Percentiles rank a stretch among this genome's conserved stretches.
Evolutionary conservation across 2,329 filamentous ascomycete genomes (phyloP).

Genomic region (Volutella citrinella): DNA sequence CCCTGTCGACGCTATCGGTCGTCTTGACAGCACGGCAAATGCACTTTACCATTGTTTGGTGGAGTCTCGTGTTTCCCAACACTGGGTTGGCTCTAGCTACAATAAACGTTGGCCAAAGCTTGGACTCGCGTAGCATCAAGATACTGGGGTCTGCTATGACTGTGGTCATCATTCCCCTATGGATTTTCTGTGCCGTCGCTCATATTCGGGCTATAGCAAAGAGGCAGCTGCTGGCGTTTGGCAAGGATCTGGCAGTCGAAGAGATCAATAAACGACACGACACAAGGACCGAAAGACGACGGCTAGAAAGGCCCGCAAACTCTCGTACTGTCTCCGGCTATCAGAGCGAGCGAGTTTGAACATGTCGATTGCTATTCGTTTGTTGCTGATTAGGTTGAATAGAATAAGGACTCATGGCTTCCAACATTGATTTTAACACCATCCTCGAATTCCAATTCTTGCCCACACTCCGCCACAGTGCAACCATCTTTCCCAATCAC

Average conservation of each 20-base stretch:
- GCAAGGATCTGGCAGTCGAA: conserved; percentile 51
- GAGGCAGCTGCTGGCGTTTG: conserved; percentile 48
- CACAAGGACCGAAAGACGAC: too few relatives aligned
- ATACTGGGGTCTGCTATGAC: conserved; percentile 50
- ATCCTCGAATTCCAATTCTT: too few relatives aligned
- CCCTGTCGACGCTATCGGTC: conserved; percentile 36
- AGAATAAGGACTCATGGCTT: too few relatives aligned
- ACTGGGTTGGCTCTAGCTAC: conserved; percentile 54
- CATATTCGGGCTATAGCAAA: conserved; percentile 42
- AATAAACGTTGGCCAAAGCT: conserved; percentile 47
- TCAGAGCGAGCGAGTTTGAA: too few relatives aligned
- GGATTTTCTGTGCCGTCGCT: conserved; percentile 43
- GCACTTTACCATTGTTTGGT: conserved; percentile 48
- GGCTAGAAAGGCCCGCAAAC: too few relatives aligned
- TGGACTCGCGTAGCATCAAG: conserved; percentile 44
- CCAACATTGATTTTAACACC: too few relatives aligned
- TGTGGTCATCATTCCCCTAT: conserved; percentile 46
- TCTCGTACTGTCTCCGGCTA: too few relatives aligned
- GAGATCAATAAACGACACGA: conserved; percentile 21
- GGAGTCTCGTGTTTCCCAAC: conserved; percentile 50
- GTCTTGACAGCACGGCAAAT: conserved; percentile 37
- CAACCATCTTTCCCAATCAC: too few relatives aligned
- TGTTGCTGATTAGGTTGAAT: too few relatives aligned
- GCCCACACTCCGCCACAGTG: too few relatives aligned
- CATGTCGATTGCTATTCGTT: too few relatives aligned